Conservation (phyloP, 192 early-diverging fungal species). For the Linnemannia zychae region DNA sequence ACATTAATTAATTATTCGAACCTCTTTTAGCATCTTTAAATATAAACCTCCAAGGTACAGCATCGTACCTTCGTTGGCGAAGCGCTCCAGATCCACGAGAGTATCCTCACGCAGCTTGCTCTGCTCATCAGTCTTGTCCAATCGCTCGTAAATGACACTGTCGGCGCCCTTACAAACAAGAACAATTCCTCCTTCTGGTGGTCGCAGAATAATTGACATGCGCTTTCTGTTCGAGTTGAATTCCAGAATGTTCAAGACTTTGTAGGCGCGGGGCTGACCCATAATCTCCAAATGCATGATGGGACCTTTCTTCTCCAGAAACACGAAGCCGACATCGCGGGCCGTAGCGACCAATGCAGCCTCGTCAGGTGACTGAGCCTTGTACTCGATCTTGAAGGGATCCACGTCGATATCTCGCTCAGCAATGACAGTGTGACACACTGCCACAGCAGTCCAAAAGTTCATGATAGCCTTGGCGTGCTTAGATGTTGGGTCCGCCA, state of each 20-base stretch:
- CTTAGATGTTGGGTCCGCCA: conserved; percentile 65
- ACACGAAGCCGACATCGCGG: conserved; percentile 85
- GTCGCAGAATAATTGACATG: conserved; percentile 92
- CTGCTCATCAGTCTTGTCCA: conserved; percentile 74
- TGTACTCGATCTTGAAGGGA: conserved; percentile 79
- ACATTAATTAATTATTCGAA: not conserved
- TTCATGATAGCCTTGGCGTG: conserved; percentile 76
- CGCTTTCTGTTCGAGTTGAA: conserved; percentile 97
- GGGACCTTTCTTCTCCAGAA: conserved; percentile 80
- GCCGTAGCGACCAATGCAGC: conserved; percentile 92
- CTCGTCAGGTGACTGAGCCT: conserved; percentile 96
- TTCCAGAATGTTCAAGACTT: conserved; percentile 81
- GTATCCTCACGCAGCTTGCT: conserved; percentile 77
- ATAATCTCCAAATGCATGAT: conserved; percentile 78
- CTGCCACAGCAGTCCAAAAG: conserved; percentile 87
- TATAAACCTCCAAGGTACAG: not conserved
- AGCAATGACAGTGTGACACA: conserved; percentile 92
- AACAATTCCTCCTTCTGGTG: conserved; percentile 79
- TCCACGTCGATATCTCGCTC: conserved; percentile 65
- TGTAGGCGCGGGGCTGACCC: conserved; percentile 77
- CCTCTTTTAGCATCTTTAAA: not conserved
- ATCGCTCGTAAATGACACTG: conserved; percentile 89
- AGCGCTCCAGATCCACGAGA: conserved; percentile 82
- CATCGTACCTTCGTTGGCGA: conserved; percentile 78
- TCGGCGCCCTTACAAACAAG: conserved; percentile 96